Evolutionary conservation across 1,284 basidiomycete species (phyloP).

Genomic region (Trichosporon ovoides): DNA sequence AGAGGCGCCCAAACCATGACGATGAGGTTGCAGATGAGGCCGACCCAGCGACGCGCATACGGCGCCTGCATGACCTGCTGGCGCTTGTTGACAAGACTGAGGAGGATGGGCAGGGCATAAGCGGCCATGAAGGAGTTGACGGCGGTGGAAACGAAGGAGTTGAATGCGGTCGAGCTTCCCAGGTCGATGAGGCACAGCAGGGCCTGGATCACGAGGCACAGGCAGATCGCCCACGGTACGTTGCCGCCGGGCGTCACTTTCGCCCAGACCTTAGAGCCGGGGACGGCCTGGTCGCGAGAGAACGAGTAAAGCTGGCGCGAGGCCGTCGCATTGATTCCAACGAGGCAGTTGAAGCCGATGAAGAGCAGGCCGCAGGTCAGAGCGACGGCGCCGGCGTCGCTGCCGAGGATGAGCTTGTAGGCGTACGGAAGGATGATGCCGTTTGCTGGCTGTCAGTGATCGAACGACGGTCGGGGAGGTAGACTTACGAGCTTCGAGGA

Average conservation of each 20-base stretch:
- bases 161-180: conserved; percentile 21
- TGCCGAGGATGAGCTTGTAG: conserved; percentile 19
- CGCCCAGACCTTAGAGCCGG: conserved; percentile 17
- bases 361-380: conserved; percentile 16
- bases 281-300: conserved; percentile 22
- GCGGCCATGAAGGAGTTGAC: conserved; percentile 17
- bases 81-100: conserved; percentile 12
- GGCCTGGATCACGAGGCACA: conserved; percentile 17
- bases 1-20: conserved; percentile 18
- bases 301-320: conserved; percentile 19
- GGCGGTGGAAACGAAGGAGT: conserved; percentile 20
- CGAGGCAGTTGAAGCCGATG: conserved; percentile 21
- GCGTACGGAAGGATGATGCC: conserved; percentile 15
- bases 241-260: conserved; percentile 14
- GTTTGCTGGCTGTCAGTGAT: conserved; percentile 2
- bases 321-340: conserved; percentile 18
- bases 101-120: conserved; percentile 17
- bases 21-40: conserved; percentile 13
- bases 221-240: conserved; percentile 14
- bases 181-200: conserved; percentile 23
- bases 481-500: conserved; percentile 19
- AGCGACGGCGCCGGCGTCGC: conserved; percentile 12
- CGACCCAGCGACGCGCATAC: conserved; percentile 8
- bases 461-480: too few relatives aligned
- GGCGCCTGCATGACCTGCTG: conserved; percentile 8